These are phyloP conservation scores for Cordia subcordata DNA, from an alignment of 257 asterid species.

Conservation along the genomic window DNA sequence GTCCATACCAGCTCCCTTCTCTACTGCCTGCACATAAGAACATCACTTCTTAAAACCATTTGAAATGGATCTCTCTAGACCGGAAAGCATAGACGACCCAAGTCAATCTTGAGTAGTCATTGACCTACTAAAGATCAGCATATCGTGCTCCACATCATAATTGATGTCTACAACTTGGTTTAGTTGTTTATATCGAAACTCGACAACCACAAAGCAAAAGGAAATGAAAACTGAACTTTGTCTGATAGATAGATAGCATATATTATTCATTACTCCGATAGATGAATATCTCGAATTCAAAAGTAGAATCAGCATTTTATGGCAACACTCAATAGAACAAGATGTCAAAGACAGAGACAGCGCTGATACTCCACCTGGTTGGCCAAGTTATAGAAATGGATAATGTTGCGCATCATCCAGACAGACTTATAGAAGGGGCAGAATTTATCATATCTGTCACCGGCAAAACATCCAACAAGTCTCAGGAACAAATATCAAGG, in stretches of 20 bases:
- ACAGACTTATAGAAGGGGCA: slow-evolving; percentile 99
- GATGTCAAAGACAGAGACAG: background rate
- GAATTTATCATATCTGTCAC: slow-evolving; percentile 76
- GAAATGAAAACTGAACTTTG: too few species aligned
- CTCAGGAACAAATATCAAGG: background rate
- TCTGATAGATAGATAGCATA: too few species aligned
- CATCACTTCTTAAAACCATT: background rate
- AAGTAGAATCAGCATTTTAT: background rate
- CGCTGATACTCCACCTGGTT: slow-evolving; percentile 60
- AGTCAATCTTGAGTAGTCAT: too few species aligned
- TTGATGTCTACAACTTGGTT: too few species aligned
- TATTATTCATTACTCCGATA: too few species aligned
- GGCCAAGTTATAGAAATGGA: slow-evolving; percentile 94
- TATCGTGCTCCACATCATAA: too few species aligned
- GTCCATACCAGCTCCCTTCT: slow-evolving; percentile 98
- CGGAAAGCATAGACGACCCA: too few species aligned
- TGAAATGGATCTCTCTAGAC: background rate
- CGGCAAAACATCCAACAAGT: background rate
- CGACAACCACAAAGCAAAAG: too few species aligned
- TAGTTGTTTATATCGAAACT: too few species aligned
- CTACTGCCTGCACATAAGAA: slow-evolving; percentile 65
- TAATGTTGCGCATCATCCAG: slow-evolving; percentile 99
- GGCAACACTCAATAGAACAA: background rate
- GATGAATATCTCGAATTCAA: too few species aligned
- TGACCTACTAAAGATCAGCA: too few species aligned